Conservation (phyloP, 352 stramenopile genomes). For the Globisporangium alternatum region DNA sequence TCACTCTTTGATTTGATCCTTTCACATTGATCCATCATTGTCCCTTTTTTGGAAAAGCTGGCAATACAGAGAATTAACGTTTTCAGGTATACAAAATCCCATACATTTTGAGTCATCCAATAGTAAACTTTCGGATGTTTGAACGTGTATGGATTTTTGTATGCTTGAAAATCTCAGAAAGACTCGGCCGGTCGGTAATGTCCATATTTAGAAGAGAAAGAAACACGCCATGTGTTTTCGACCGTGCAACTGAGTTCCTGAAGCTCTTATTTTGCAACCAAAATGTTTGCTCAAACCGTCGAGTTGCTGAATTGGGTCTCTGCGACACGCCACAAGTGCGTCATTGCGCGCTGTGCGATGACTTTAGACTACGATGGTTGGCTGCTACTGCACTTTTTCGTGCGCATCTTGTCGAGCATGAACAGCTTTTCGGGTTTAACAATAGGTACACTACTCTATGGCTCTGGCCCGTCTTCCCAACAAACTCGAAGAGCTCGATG, state of each 20-base stretch:
- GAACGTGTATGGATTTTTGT: too few species aligned
- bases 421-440: slow-evolving; percentile 11
- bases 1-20: too few species aligned
- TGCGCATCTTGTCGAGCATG: slow-evolving; percentile 3
- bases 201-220: background rate
- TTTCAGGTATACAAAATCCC: too few species aligned
- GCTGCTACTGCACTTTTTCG: slow-evolving; percentile 14
- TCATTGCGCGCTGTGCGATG: background rate
- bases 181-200: too few species aligned
- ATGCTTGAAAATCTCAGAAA: too few species aligned
- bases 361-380: background rate
- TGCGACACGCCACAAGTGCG: slow-evolving; percentile 4
- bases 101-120: too few species aligned
- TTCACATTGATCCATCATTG: too few species aligned
- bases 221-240: background rate
- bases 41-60: too few species aligned
- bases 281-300: too few species aligned
- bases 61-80: too few species aligned
- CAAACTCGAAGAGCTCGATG: background rate
- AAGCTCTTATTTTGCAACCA: background rate
- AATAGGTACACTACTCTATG: slow-evolving; percentile 11
- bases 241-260: slow-evolving; percentile 3
- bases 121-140: too few species aligned
- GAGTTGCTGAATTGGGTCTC: background rate
- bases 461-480: background rate